Base-by-base conservation (phyloP, 768 basidiomycete genomes). In the Leucocoprinus birnbaumii region DNA sequence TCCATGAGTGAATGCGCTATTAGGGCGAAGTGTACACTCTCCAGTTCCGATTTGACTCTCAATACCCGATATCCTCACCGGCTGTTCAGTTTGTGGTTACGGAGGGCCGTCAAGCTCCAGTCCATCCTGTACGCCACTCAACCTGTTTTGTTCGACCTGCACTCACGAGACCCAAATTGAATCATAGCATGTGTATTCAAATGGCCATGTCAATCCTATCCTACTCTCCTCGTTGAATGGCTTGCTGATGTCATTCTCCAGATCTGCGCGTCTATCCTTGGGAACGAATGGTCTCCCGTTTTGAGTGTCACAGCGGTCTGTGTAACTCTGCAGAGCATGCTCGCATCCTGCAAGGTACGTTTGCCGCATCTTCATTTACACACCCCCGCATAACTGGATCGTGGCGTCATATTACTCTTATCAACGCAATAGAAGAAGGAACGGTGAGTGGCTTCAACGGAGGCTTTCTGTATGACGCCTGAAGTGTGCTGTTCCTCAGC, bases 241-340 rank as follows among this genome's bases (percentile, higher is more conserved):
- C n/a, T n/a, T 34, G 26, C 21, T 18, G 13, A 47, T 25, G n/a
- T 26, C n/a, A 2, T 18, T 47, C 26, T 21, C 22, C 56, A 94
- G 87, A 94, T 94, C 61, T 94, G 92, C 64, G 91, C 89, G 8
- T 92, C 89, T 13, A 93, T 95, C 54, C 82, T 95, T 7, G 93
- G 91, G 24, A 87, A 80, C 61, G 92, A 93, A 60, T 94, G 91
- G 91, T 91, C 89, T 9, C 92, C 91, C 0, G 90, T 92, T n/a
- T 71, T 93, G 59, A 91, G 87, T 58, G 90, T 91, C 19, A 76
- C 86, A 24, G 80, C 89, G 2, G 83, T 94, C 41, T 93, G 90
- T 63, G 81, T 93, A 16, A 94, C 92, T 3, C 70, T 95, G 45
- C 93, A 94, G 72, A 91, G 89, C 63, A 95, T 95, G 93, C 78